phyloP scores from a whole-genome alignment of 768 basidiomycete species.

The Phaeolepiota aurea region DNA sequence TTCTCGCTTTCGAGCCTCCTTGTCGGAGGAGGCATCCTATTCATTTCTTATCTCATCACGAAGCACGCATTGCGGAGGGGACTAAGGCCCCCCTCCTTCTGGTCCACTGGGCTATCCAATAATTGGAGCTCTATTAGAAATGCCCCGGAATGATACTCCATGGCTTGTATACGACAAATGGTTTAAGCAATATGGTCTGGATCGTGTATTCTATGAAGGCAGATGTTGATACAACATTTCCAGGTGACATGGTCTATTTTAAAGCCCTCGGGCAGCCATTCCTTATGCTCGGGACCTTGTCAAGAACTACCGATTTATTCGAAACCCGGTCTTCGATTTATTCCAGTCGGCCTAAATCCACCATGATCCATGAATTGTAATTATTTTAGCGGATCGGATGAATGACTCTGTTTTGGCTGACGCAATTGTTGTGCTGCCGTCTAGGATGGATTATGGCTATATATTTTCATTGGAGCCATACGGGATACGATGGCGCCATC shows the following conservation, averaged over 20 bases:
- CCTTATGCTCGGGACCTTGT: slow-evolving; percentile 7
- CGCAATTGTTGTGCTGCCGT: background rate
- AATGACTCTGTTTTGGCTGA: background rate
- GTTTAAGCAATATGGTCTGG: background rate
- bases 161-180: background rate
- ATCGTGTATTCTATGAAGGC: background rate
- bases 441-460: slow-evolving; percentile 11
- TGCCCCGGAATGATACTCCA: background rate
- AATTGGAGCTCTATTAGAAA: background rate
- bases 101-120: background rate
- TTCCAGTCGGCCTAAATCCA: slow-evolving; percentile 16
- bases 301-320: slow-evolving; percentile 9
- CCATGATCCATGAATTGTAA: slow-evolving; percentile 14
- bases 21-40: too few relatives aligned
- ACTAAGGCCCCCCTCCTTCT: background rate
- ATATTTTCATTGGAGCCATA: slow-evolving; percentile 12
- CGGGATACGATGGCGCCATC: slow-evolving; percentile 13
- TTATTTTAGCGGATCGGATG: slow-evolving; percentile 1
- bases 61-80: too few relatives aligned
- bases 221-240: slow-evolving; percentile 6
- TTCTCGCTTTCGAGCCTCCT: too few relatives aligned
- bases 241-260: slow-evolving; percentile 10
- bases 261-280: slow-evolving; percentile 5
- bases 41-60: too few relatives aligned
- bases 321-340: slow-evolving; percentile 10